These are phyloP conservation scores for Plasmopara muralis DNA, from an alignment of 352 stramenopile species.

Conservation along the genomic window DNA sequence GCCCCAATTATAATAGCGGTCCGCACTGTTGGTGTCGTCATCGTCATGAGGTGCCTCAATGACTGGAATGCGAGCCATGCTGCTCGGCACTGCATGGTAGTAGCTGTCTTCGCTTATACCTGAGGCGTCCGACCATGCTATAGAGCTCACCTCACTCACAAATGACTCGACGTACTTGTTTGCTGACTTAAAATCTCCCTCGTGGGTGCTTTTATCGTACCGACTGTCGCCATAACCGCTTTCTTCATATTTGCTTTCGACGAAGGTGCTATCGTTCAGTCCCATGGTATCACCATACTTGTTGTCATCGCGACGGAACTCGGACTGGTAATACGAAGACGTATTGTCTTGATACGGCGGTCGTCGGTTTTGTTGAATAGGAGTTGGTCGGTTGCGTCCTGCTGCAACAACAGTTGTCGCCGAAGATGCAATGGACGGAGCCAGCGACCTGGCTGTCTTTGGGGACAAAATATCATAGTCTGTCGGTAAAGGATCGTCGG, in stretches of 20 bases:
- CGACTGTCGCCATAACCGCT: slow-evolving; percentile 17
- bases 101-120: slow-evolving; percentile 27
- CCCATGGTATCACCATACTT: slow-evolving; percentile 6
- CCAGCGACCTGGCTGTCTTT: slow-evolving; percentile 23
- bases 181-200: slow-evolving; percentile 10
- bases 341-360: slow-evolving; percentile 13
- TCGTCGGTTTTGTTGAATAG: slow-evolving; percentile 22
- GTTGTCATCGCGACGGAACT: slow-evolving; percentile 10
- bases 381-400: slow-evolving; percentile 27
- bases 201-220: slow-evolving; percentile 13
- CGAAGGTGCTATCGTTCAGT: slow-evolving; percentile 14
- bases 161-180: slow-evolving; percentile 25
- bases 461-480: slow-evolving; percentile 26
- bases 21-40: slow-evolving; percentile 21
- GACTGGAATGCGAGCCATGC: slow-evolving; percentile 22
- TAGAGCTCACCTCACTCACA: slow-evolving; percentile 26
- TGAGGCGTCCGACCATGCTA: slow-evolving; percentile 23
- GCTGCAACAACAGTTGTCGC: slow-evolving; percentile 20
- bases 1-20: slow-evolving; percentile 23
- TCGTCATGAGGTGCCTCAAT: slow-evolving; percentile 22
- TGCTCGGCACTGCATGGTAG: slow-evolving; percentile 21
- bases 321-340: slow-evolving; percentile 20
- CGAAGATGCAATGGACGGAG: slow-evolving; percentile 23
- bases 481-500: slow-evolving; percentile 7
- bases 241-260: slow-evolving; percentile 20